Evolutionary conservation across 2,329 filamentous ascomycete species (phyloP).

Genomic region (Fusarium musae): DNA sequence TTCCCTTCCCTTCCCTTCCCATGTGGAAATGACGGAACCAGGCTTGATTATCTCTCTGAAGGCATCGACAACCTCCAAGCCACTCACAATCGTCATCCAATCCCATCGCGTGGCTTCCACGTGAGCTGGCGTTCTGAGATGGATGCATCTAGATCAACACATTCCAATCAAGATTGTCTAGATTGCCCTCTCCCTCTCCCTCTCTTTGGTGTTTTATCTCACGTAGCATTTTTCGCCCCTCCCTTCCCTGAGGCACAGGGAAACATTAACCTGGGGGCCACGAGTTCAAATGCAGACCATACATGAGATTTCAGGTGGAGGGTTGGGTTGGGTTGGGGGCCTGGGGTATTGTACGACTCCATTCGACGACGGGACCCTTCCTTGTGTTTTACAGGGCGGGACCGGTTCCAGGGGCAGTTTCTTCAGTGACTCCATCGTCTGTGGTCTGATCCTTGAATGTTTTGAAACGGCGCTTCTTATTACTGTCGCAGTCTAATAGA

Average conservation of each 20-base stretch:
- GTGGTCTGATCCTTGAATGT: slow-evolving; percentile 18
- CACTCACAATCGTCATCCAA: background rate
- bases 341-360: background rate
- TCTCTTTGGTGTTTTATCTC: slow-evolving; percentile 14
- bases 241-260: background rate
- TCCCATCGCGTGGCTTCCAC: slow-evolving; percentile 8
- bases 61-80: background rate
- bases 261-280: background rate
- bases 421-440: background rate
- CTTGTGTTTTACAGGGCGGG: background rate
- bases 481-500: background rate
- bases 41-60: background rate
- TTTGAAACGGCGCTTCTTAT: slow-evolving; percentile 14
- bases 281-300: slow-evolving; percentile 1
- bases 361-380: background rate
- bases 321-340: background rate
- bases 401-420: background rate
- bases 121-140: background rate
- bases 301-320: background rate
- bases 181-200: too few relatives aligned
- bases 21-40: slow-evolving; percentile 27
- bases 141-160: background rate
- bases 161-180: slow-evolving; percentile 5
- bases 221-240: background rate
- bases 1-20: background rate